Evolutionary conservation across 2,329 filamentous ascomycete species (phyloP).

Genomic region (Cercospora zeae-maydis): DNA sequence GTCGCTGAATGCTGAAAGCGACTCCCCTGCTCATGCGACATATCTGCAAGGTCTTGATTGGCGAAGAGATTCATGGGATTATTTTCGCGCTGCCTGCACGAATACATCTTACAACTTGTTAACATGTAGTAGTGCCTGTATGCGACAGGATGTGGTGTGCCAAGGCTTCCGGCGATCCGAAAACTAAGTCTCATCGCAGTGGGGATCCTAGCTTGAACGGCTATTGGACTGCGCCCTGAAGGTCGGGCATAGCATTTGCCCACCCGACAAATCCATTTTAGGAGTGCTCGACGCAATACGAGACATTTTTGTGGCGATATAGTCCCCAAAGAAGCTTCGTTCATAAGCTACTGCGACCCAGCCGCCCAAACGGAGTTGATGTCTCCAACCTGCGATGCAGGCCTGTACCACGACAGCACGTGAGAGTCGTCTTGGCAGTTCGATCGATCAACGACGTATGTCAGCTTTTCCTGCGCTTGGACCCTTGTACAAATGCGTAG

Average conservation of each 20-base stretch:
- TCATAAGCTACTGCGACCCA: too few species aligned
- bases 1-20: background rate
- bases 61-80: background rate
- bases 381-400: background rate
- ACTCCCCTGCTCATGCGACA: background rate
- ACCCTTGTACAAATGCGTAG: background rate
- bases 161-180: background rate
- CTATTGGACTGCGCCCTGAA: background rate
- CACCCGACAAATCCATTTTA: background rate
- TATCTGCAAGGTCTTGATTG: background rate
- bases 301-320: too few species aligned
- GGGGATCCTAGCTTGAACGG: background rate
- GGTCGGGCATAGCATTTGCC: background rate
- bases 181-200: background rate
- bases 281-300: background rate
- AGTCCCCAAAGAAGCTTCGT: too few species aligned
- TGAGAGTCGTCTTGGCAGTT: background rate
- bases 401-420: background rate
- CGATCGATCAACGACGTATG: background rate
- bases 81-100: background rate
- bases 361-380: too few species aligned
- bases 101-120: background rate
- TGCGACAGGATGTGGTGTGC: background rate
- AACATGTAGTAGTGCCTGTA: background rate
- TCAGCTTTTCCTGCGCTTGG: background rate